Evolutionary conservation across 2,329 filamentous ascomycete species (phyloP).

Genomic region (Calonectria henricotiae): DNA sequence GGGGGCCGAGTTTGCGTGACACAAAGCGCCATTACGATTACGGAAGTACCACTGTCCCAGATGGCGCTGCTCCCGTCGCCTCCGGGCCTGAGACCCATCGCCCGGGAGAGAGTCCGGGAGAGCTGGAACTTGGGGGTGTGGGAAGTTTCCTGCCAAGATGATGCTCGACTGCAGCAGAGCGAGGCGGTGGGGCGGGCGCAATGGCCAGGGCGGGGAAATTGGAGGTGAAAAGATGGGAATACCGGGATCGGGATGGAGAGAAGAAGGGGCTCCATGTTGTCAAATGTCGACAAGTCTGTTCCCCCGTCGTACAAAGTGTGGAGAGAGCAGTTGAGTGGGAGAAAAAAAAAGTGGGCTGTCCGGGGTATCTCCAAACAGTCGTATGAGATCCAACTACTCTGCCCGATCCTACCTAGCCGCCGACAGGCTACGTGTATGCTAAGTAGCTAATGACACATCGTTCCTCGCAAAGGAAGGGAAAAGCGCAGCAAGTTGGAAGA

Average conservation of each 20-base stretch:
- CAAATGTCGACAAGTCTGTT: slow-evolving; percentile 21
- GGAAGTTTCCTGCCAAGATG: slow-evolving; percentile 8
- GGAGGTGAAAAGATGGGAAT: slow-evolving; percentile 47
- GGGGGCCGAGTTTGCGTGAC: slow-evolving; percentile 25
- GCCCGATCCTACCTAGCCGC: slow-evolving; percentile 7
- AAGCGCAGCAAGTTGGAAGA: slow-evolving; percentile 17
- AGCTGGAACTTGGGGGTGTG: slow-evolving; percentile 29
- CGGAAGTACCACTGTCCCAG: slow-evolving; percentile 15
- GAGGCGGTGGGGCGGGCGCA: slow-evolving; percentile 51
- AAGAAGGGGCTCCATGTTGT: slow-evolving; percentile 21
- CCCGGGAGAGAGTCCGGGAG: slow-evolving; percentile 18
- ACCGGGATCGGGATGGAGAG: slow-evolving; percentile 18
- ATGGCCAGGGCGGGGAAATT: slow-evolving; percentile 55
- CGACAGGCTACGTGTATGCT: not conserved
- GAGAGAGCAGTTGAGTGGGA: slow-evolving; percentile 17
- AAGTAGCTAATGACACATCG: slow-evolving; percentile 35
- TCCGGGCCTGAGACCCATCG: slow-evolving; percentile 2
- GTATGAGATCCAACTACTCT: slow-evolving; percentile 17
- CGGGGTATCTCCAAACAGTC: slow-evolving; percentile 38
- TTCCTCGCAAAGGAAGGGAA: slow-evolving; percentile 5
- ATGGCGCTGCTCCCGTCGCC: slow-evolving; percentile 4
- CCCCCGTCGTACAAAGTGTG: slow-evolving; percentile 34
- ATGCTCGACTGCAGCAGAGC: slow-evolving; percentile 37
- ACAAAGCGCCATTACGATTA: slow-evolving; percentile 27
- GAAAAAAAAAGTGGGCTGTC: slow-evolving; percentile 29